These are phyloP conservation scores for Xylaria acuta DNA, from an alignment of 495 filamentous ascomycete species.

Conservation along the genomic window DNA sequence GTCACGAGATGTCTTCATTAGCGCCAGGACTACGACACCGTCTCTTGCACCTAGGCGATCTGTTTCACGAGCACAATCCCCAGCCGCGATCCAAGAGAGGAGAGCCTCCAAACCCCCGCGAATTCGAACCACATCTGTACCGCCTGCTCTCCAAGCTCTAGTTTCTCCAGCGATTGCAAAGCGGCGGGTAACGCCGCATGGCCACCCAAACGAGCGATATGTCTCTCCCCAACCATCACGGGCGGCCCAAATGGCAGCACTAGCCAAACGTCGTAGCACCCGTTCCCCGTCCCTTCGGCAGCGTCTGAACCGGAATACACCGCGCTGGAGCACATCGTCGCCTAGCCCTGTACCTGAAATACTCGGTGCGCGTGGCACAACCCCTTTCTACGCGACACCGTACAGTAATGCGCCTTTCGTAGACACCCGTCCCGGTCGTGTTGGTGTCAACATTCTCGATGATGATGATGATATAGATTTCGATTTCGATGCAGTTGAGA, in stretches of 20 bases:
- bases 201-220: slow-evolving; percentile 42
- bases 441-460: slow-evolving; percentile 7
- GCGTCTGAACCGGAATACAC: slow-evolving; percentile 45
- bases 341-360: slow-evolving; percentile 43
- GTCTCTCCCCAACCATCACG: slow-evolving; percentile 44
- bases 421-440: slow-evolving; percentile 28
- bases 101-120: slow-evolving; percentile 49
- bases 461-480: slow-evolving; percentile 36
- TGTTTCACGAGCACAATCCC: slow-evolving; percentile 45
- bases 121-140: slow-evolving; percentile 57
- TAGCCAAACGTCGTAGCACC: slow-evolving; percentile 44
- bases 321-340: slow-evolving; percentile 50
- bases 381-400: slow-evolving; percentile 62
- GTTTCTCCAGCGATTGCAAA: slow-evolving; percentile 45
- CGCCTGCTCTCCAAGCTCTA: slow-evolving; percentile 37
- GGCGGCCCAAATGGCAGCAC: slow-evolving; percentile 26
- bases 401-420: slow-evolving; percentile 54
- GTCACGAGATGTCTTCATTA: slow-evolving; percentile 43
- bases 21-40: slow-evolving; percentile 26
- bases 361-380: slow-evolving; percentile 45
- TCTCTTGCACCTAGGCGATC: slow-evolving; percentile 40
- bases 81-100: slow-evolving; percentile 46
- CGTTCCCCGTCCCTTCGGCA: slow-evolving; percentile 52
- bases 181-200: slow-evolving; percentile 46
- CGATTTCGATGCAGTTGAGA: slow-evolving; percentile 36